phyloP scores from a whole-genome alignment of 768 basidiomycete genomes.

The Trametes sanguinea region DNA sequence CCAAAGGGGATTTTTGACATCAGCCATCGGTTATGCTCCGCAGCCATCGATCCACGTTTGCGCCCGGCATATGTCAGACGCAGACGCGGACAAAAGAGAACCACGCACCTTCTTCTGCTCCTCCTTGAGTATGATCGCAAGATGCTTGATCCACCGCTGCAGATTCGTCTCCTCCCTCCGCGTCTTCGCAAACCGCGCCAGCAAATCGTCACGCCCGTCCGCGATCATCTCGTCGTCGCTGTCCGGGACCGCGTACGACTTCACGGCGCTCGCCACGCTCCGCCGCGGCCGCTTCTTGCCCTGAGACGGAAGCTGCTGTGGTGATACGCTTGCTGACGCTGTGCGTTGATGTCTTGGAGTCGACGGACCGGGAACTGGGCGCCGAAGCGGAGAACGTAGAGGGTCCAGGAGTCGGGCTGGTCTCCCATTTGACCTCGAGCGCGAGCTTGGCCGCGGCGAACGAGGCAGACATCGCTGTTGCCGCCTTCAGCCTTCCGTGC shows the following conservation, averaged over 20 bases:
- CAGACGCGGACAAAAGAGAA: neutral
- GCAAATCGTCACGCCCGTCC: slow-evolving; percentile 32
- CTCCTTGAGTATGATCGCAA: slow-evolving; percentile 57
- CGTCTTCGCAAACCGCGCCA: slow-evolving; percentile 37
- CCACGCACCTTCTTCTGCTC: slow-evolving; percentile 68
- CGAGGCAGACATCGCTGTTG: neutral
- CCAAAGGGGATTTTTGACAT: neutral
- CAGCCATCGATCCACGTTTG: too few species aligned
- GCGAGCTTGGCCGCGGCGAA: neutral
- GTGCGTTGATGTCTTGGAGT: neutral
- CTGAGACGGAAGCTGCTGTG: slow-evolving; percentile 24
- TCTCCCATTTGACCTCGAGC: slow-evolving; percentile 33
- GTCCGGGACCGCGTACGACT: slow-evolving; percentile 66
- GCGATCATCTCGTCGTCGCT: slow-evolving; percentile 68
- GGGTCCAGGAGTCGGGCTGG: slow-evolving; percentile 34
- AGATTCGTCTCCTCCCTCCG: slow-evolving; percentile 44
- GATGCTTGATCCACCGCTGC: slow-evolving; percentile 70
- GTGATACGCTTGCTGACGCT: neutral
- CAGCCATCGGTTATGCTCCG: neutral
- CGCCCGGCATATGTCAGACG: too few species aligned
- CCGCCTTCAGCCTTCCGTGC: slow-evolving; percentile 12
- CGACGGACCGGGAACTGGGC: neutral
- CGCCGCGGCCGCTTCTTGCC: slow-evolving; percentile 62
- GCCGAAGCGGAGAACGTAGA: slow-evolving; percentile 13
- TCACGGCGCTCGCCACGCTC: slow-evolving; percentile 50